phyloP scores from a whole-genome alignment of 2,329 filamentous ascomycete species.

The Aspergillus neotritici region DNA sequence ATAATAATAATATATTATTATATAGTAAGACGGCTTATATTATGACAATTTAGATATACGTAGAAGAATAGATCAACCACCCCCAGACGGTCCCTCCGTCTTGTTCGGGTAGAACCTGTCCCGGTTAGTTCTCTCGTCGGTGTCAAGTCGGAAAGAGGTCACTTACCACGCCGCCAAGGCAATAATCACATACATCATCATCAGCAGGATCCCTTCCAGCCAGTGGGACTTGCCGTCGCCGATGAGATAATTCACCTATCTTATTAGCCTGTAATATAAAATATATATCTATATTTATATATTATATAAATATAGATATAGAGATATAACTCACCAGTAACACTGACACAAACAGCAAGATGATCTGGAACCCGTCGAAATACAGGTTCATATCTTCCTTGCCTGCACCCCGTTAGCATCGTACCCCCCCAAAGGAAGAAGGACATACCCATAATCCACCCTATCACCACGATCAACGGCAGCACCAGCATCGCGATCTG shows the following conservation, averaged over 20 bases:
- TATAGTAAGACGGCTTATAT: background rate
- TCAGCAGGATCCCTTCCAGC: conserved; percentile 58
- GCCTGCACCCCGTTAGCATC: conserved; percentile 22
- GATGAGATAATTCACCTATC: conserved; percentile 58
- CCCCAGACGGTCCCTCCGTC: background rate
- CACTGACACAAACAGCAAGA: conserved; percentile 53
- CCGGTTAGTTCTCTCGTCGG: background rate
- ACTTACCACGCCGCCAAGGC: conserved; percentile 53
- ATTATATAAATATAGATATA: background rate
- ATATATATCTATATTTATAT: too few species aligned
- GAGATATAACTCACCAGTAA: conserved; percentile 32
- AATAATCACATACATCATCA: conserved; percentile 58
- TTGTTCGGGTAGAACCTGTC: conserved; percentile 14
- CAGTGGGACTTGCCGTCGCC: conserved; percentile 55
- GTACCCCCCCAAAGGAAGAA: background rate
- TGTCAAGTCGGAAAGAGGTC: background rate
- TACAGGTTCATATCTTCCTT: conserved; percentile 65
- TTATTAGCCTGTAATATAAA: conserved; percentile 4
- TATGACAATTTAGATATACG: background rate
- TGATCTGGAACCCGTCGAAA: conserved; percentile 85
- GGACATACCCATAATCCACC: conserved; percentile 50
- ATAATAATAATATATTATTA: too few species aligned
- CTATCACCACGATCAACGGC: conserved; percentile 56
- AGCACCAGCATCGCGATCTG: conserved; percentile 60
- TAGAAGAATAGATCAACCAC: background rate